Base-by-base conservation (phyloP, 208 protist genomes). In the Vickermania spadyakhi region DNA sequence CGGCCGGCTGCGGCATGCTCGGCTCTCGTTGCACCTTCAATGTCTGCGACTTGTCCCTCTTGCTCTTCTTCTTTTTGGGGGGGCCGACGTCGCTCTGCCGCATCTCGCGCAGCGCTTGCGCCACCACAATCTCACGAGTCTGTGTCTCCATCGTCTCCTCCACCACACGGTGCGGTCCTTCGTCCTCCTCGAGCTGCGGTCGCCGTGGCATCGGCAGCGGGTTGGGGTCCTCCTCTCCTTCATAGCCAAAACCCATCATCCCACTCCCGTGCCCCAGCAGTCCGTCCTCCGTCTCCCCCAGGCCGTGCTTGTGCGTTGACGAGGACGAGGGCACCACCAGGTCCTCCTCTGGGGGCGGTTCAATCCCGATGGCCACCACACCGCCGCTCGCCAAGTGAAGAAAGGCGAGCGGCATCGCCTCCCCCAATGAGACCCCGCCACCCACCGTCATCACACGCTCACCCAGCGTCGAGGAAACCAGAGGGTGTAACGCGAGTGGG, bases 321-420 rank as follows among this genome's bases (percentile, higher is more conserved):
- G 30, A 11, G 7, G n/a, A 13, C n/a, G 30, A 14, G 56, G 23
- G 25, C 28, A 13, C 13, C 18, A 18, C 28, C 7, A 13, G 7
- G n/a, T 26, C n/a, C 7, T 26, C 29, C 36, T 45, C 18, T 18
- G 36, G 36, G 11, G 36, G 36, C 36, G 36, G 36, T 18, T 45
- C 36, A 18, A 45, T 45, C 36, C 36, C 36, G 56, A 90, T 91
- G 49, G 76, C 76, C 22, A 85, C 60, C 25, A 95, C 57, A 51
- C 62, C 65, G 14, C 89, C 89, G 66, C 84, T 92, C 67, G 82
- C 89, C 1, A 81, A 77, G 62, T 90, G 81, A n/a, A 85, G 85
- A 4, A 93, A 53, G 14, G 91, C 57, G 54, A 45, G 18, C 36
- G 36, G 73, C 75, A 22, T 55, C 59, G 11, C n/a, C n/a, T n/a